These are phyloP conservation scores for Camelina laxa DNA, from an alignment of 345 rosid species.

Conservation along the genomic window DNA sequence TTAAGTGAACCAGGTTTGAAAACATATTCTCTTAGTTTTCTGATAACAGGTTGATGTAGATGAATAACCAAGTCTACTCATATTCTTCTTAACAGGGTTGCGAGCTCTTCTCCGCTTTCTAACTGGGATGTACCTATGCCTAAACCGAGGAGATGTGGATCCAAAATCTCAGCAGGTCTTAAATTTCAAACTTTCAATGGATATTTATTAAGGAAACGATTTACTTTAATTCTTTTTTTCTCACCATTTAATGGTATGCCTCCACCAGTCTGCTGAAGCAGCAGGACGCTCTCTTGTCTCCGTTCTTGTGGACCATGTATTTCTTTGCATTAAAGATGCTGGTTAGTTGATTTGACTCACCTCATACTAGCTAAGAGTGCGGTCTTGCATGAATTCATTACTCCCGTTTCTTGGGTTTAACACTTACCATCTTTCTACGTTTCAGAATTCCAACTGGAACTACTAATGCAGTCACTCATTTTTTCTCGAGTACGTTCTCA, in stretches of 20 bases:
- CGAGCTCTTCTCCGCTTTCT: conserved; percentile 98
- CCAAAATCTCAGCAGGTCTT: conserved; percentile 84
- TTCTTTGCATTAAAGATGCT: conserved; percentile 92
- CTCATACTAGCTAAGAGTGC: conserved; percentile 7
- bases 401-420: conserved; percentile 27
- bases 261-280: conserved; percentile 82
- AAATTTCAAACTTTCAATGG: conserved; percentile 5
- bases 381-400: conserved; percentile 18
- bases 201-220: conserved; percentile 1
- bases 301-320: conserved; percentile 93
- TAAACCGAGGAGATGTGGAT: conserved; percentile 95
- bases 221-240: conserved; percentile 11
- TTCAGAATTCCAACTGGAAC: conserved; percentile 96
- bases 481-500: conserved; percentile 83
- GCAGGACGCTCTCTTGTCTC: conserved; percentile 92
- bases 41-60: conserved; percentile 29
- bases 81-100: conserved; percentile 63
- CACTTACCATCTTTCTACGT: conserved; percentile 14
- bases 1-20: conserved; percentile 93
- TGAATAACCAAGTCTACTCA: conserved; percentile 26
- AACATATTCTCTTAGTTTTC: conserved; percentile 12
- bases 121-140: conserved; percentile 89
- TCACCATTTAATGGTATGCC: conserved; percentile 41
- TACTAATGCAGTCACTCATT: conserved; percentile 89
- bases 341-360: conserved; percentile 60